Base-by-base conservation (phyloP, 495 filamentous ascomycete genomes). In the Xylaria bambusicola region DNA sequence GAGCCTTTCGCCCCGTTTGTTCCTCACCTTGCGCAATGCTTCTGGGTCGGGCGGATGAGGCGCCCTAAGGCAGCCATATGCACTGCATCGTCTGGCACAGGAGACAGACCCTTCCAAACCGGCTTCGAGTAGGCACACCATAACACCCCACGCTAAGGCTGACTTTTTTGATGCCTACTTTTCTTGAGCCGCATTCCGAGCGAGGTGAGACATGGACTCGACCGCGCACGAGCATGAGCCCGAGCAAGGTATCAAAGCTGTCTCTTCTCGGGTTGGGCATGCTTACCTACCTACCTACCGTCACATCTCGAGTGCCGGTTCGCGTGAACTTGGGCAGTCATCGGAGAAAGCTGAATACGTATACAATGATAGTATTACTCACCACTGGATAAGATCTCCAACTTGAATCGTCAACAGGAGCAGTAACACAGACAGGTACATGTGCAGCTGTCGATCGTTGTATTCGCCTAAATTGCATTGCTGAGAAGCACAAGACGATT, bases 1-100 rank as follows among this genome's bases (percentile, higher is more conserved):
- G 17, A 51, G 35, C 47, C 44, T 29, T 41, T 63, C 62, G 67
- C 67, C 67, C 67, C 51, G 65, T 67, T 67, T 70, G 56, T 35
- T 50, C 24, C 56, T 58, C 56, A 44, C 56, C 46, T 58, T 51
- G 35, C 7, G 36, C 3, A 6, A 7, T 38, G 36, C 36, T 15
- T 38, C 3, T 6, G 6, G 31, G 24, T 23, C 56, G 35, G 35
- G 56, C 31, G 29, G 41, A 18, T 26, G 38, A 51, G 56, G 56
- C 56, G 23, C 1, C 33, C 23, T 18, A 1, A 31, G 46, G 45
- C 45, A 33, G 26, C 41, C 55, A 58, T 17, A 20, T 27, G 45
- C 45, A 51, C 46, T 23, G 31, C 56, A n/a, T 24, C 35, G 41
- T 18, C 15, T 42, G 17, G 52, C 38, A 15, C 10, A n/a, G 36